These are phyloP conservation scores for Calonectria honghensis DNA, from an alignment of 2,329 filamentous ascomycete genomes.

Conservation along the genomic window DNA sequence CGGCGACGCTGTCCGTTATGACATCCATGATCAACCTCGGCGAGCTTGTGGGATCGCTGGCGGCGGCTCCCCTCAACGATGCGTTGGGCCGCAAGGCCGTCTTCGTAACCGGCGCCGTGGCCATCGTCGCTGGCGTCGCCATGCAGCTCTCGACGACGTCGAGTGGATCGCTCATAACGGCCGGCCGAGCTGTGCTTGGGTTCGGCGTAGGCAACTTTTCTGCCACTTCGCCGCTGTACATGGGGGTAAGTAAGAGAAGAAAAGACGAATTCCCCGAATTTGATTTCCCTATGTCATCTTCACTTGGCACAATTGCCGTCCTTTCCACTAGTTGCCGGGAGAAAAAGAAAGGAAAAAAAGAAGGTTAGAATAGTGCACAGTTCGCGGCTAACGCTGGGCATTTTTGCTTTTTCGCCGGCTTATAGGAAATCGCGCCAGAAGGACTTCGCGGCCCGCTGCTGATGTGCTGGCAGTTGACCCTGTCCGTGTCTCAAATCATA, in stretches of 20 bases:
- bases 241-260: conserved; percentile 53
- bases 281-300: neutral
- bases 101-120: conserved; percentile 54
- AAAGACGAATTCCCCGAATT: no score
- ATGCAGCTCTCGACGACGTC: conserved; percentile 54
- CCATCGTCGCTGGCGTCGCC: conserved; percentile 53
- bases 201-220: conserved; percentile 61
- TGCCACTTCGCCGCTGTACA: conserved; percentile 62
- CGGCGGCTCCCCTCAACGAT: conserved; percentile 62
- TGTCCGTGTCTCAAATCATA: conserved; percentile 61
- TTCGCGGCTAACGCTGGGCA: neutral
- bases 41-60: conserved; percentile 60
- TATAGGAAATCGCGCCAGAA: conserved; percentile 57
- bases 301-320: conserved; percentile 18
- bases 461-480: conserved; percentile 64
- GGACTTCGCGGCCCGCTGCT: conserved; percentile 58
- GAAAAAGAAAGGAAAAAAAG: conserved; percentile 1
- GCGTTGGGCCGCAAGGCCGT: conserved; percentile 57
- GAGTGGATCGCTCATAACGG: conserved; percentile 50
- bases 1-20: conserved; percentile 55
- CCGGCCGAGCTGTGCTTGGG: conserved; percentile 51
- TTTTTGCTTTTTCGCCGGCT: conserved; percentile 20
- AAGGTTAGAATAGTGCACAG: neutral
- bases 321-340: neutral
- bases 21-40: conserved; percentile 64